A percentile compares a stretch with the other conserved stretches of the same genome.
phyloP scores from a whole-genome alignment of 106 monocot genomes.

The Allium sativum region DNA sequence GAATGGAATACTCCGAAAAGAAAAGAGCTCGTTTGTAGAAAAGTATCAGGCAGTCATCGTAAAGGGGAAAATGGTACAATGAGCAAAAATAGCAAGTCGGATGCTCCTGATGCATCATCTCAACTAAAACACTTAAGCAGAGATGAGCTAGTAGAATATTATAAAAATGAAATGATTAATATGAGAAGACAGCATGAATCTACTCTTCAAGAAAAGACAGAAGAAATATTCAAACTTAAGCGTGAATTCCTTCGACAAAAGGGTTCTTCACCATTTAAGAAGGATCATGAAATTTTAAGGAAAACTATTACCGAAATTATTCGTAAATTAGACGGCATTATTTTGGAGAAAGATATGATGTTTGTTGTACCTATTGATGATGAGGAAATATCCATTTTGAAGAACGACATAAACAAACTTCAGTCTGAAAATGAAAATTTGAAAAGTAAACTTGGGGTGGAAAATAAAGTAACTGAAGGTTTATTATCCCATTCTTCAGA shows the following conservation, averaged over 20 bases:
- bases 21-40: conserved; percentile 33
- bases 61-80: too few species aligned
- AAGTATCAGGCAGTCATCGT: conserved; percentile 7
- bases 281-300: conserved; percentile 57
- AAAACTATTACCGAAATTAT: conserved; percentile 49
- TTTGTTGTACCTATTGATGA: conserved; percentile 8
- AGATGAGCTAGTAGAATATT: conserved; percentile 53
- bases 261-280: conserved; percentile 38
- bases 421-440: conserved; percentile 45
- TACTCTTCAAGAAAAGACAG: conserved; percentile 80
- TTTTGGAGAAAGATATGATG: conserved; percentile 18
- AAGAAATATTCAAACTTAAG: conserved; percentile 71
- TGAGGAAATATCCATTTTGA: conserved; percentile 24
- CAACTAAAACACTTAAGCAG: conserved; percentile 44
- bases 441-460: conserved; percentile 33
- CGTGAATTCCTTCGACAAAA: conserved; percentile 68
- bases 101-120: conserved; percentile 25
- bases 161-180: conserved; percentile 60
- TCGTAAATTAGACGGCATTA: conserved; percentile 51
- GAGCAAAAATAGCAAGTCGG: conserved; percentile 5
- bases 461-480: conserved; percentile 30
- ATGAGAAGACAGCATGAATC: conserved; percentile 78
- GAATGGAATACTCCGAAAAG: conserved; percentile 31
- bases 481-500: conserved; percentile 44
- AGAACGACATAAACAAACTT: conserved; percentile 32